phyloP scores from a whole-genome alignment of 257 asterid species.

The Scutellaria minor region DNA sequence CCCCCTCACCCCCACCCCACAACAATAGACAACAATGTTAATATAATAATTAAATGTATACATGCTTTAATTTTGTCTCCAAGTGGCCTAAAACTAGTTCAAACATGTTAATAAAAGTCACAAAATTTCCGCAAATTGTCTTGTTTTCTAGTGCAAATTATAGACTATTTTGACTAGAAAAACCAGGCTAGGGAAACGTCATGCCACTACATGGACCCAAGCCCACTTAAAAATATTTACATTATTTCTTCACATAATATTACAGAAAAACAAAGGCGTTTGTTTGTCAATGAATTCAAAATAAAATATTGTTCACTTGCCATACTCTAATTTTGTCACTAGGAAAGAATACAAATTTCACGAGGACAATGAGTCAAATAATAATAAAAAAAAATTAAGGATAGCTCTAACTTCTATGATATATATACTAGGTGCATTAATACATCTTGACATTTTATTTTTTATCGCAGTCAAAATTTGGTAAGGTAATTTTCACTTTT shows the following conservation, averaged over 20 bases:
- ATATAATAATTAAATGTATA: no score
- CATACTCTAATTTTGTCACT: constrained; percentile 22
- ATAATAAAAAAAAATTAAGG: no score
- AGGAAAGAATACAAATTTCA: constrained; percentile 24
- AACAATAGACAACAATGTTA: no score
- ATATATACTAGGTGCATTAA: no score
- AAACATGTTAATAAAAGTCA: constrained; percentile 23
- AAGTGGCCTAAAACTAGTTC: constrained; percentile 12
- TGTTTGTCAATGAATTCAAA: no score
- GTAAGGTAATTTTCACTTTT: no score
- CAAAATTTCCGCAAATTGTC: constrained; percentile 28
- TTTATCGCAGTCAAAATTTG: no score
- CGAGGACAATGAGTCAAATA: constrained; percentile 18
- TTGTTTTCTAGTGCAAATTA: constrained; percentile 18
- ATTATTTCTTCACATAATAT: neutral
- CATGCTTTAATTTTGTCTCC: constrained; percentile 6
- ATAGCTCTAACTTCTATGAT: no score
- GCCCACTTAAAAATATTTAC: neutral
- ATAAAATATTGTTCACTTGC: neutral
- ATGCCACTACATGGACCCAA: constrained; percentile 1
- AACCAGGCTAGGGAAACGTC: constrained; percentile 16
- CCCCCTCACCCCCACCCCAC: neutral
- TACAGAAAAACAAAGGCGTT: neutral
- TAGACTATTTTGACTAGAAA: neutral
- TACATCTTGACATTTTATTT: no score